phyloP scores from a whole-genome alignment of 2,329 filamentous ascomycete species.

The Tolypocladium nubicola region DNA sequence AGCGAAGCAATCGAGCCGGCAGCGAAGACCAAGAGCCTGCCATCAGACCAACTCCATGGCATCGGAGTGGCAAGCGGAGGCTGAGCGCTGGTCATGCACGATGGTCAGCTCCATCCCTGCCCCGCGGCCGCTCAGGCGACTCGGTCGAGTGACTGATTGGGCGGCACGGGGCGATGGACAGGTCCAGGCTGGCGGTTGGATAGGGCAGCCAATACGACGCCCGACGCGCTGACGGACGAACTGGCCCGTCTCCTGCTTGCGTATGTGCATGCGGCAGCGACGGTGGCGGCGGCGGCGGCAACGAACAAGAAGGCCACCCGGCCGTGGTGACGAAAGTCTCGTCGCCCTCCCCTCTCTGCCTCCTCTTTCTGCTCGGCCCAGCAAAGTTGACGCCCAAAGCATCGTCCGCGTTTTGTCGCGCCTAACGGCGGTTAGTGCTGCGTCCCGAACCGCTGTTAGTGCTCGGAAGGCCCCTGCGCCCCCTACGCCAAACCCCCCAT shows the following conservation, averaged over 20 bases:
- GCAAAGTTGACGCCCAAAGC: background rate
- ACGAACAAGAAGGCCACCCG: background rate
- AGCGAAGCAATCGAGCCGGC: too few species aligned
- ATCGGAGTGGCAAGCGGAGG: background rate
- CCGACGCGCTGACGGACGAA: background rate
- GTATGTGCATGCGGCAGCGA: background rate
- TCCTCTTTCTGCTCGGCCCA: background rate
- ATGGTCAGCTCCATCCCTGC: background rate
- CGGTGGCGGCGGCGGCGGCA: background rate
- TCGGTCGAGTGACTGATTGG: conserved; percentile 5
- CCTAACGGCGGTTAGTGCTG: background rate
- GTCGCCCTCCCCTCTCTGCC: background rate
- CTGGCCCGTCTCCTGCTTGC: background rate
- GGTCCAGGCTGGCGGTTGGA: background rate
- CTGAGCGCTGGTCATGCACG: background rate
- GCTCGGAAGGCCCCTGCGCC: background rate
- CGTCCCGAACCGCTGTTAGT: background rate
- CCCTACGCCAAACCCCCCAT: background rate
- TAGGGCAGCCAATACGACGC: background rate
- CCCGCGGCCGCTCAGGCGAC: conserved; percentile 1
- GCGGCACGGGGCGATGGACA: background rate
- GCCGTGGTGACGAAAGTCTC: background rate
- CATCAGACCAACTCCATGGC: too few species aligned
- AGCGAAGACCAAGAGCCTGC: too few species aligned
- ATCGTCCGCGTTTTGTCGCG: background rate